Evolutionary conservation across 768 basidiomycete species (phyloP).

Genomic region (Hericium rajendrae): DNA sequence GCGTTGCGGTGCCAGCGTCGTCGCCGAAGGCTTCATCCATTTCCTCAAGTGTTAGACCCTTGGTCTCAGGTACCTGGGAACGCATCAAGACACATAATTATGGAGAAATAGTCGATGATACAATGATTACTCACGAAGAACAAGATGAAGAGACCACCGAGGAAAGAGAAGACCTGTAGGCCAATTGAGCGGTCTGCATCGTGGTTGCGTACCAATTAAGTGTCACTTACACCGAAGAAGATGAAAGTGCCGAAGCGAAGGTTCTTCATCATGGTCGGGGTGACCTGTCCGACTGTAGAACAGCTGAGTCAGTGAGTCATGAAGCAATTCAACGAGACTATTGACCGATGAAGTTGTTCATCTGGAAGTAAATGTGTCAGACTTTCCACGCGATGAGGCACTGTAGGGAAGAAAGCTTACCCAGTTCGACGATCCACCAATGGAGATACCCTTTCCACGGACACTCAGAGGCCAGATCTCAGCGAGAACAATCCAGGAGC

Average conservation of each 20-base stretch:
- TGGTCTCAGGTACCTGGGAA: slow-evolving; percentile 57
- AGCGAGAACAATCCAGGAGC: slow-evolving; percentile 69
- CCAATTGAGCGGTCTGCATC: background rate
- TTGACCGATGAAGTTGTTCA: slow-evolving; percentile 68
- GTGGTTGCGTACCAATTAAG: background rate
- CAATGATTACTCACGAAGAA: slow-evolving; percentile 39
- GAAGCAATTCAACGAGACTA: background rate
- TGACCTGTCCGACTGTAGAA: slow-evolving; percentile 46
- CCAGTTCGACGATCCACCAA: slow-evolving; percentile 72
- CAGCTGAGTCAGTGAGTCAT: background rate
- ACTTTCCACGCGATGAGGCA: background rate
- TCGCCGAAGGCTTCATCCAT: slow-evolving; percentile 74
- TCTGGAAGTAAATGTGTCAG: slow-evolving; percentile 26
- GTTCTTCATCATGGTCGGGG: slow-evolving; percentile 60
- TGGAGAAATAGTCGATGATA: background rate
- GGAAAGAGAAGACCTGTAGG: slow-evolving; percentile 48
- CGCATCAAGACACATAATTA: background rate
- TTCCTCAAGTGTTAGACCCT: slow-evolving; percentile 65
- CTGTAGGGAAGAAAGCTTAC: slow-evolving; percentile 22
- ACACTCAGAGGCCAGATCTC: slow-evolving; percentile 69
- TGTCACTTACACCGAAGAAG: slow-evolving; percentile 53
- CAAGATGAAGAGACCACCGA: slow-evolving; percentile 58
- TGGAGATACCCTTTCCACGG: slow-evolving; percentile 67
- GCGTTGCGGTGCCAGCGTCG: slow-evolving; percentile 38
- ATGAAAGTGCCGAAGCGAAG: slow-evolving; percentile 66